phyloP scores from a whole-genome alignment of 176 grass and related monocot genomes.

The Typha latifolia region DNA sequence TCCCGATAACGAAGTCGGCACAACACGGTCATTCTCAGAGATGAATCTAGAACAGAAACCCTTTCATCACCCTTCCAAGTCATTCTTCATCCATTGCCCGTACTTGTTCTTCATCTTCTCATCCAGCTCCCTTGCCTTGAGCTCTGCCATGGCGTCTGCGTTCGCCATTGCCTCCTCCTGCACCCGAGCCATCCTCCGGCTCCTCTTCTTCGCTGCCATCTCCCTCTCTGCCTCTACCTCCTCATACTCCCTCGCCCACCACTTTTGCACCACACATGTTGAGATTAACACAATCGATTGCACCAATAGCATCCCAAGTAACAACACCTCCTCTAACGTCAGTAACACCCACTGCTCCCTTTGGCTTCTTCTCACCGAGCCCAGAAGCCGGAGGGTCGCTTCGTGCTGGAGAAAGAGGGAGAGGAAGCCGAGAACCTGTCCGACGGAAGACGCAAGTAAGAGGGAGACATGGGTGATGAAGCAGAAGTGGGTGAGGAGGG shows the following conservation, averaged over 20 bases:
- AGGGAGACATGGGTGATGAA: constrained; percentile 31
- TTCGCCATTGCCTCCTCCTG: constrained; percentile 40
- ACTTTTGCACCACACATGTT: constrained; percentile 27
- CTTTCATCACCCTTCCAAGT: constrained; percentile 31
- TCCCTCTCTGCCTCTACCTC: constrained; percentile 41
- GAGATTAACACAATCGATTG: constrained; percentile 35
- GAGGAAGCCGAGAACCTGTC: constrained; percentile 36
- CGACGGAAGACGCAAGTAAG: constrained; percentile 30
- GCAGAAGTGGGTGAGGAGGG: constrained; percentile 42
- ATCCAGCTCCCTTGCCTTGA: constrained; percentile 30
- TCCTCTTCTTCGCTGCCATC: constrained; percentile 31
- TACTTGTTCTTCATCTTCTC: constrained; percentile 40
- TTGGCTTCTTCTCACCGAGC: constrained; percentile 37
- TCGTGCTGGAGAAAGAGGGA: constrained; percentile 43
- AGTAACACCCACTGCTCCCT: constrained; percentile 49
- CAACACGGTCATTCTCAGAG: background rate
- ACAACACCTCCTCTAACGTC: constrained; percentile 40
- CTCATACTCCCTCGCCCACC: constrained; percentile 41
- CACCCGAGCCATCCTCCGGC: constrained; percentile 38
- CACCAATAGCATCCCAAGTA: constrained; percentile 44
- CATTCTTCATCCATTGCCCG: constrained; percentile 26
- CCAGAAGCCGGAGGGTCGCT: constrained; percentile 30
- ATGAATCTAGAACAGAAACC: too few species aligned
- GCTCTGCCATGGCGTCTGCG: constrained; percentile 24
- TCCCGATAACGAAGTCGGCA: background rate